Percentiles rank a stretch among this genome's conserved stretches.
Evolutionary conservation across 768 basidiomycete species (phyloP).

Genomic region (Agrocybe pediades): DNA sequence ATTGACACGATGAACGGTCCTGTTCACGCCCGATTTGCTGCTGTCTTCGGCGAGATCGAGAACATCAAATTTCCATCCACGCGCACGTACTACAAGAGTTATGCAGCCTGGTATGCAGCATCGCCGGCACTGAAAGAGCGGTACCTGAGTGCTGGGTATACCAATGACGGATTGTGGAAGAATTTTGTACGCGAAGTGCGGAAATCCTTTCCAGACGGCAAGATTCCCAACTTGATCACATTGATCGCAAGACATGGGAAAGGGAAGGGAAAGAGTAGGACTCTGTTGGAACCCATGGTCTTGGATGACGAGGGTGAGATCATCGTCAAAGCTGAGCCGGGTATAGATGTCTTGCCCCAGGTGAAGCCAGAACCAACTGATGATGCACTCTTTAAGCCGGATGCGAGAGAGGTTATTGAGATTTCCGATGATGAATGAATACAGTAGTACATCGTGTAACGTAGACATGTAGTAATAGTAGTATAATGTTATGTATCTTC

Average conservation of each 20-base stretch:
- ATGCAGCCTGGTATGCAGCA: conserved; percentile 1
- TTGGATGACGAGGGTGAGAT: too few relatives aligned
- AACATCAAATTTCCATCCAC: conserved; percentile 6
- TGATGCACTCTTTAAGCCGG: too few relatives aligned
- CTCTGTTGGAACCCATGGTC: too few relatives aligned
- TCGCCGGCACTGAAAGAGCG: background rate
- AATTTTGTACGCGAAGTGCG: conserved; percentile 1
- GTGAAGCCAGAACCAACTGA: too few relatives aligned
- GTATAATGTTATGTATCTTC: background rate
- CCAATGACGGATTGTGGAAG: conserved; percentile 6
- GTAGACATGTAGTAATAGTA: background rate
- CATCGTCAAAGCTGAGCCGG: too few relatives aligned
- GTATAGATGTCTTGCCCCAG: too few relatives aligned
- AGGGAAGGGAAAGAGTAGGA: background rate
- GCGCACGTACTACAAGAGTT: background rate
- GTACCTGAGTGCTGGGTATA: background rate
- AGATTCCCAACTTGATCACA: background rate
- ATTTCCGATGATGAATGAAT: too few relatives aligned
- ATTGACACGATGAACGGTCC: conserved; percentile 6
- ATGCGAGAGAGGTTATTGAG: too few relatives aligned
- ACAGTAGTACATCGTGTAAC: background rate
- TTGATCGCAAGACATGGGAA: background rate
- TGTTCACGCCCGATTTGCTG: background rate
- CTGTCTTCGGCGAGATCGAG: background rate
- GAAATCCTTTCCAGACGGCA: background rate